phyloP scores from a whole-genome alignment of 352 stramenopile species.

The Phytophthora sp. region DNA sequence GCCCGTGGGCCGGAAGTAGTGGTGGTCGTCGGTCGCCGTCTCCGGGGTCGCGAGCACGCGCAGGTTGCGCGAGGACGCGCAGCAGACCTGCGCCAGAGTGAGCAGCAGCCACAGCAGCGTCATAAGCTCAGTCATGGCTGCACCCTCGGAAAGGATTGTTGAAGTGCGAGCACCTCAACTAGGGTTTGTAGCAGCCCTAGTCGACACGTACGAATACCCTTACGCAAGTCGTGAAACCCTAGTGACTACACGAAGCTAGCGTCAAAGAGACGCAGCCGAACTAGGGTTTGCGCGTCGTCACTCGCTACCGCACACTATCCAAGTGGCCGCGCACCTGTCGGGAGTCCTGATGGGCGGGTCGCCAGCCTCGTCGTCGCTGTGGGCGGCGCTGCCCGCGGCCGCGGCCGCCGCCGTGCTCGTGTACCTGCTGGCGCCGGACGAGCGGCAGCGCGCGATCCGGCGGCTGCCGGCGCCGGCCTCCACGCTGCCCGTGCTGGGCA shows the following conservation, averaged over 20 bases:
- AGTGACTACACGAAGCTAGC: background rate
- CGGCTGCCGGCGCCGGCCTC: slow-evolving; percentile 35
- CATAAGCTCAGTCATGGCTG: slow-evolving; percentile 1
- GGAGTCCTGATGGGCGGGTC: background rate
- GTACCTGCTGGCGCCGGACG: slow-evolving; percentile 29
- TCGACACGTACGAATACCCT: background rate
- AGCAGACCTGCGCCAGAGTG: background rate
- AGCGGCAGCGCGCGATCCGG: slow-evolving; percentile 30
- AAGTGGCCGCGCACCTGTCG: background rate
- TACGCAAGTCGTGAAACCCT: background rate
- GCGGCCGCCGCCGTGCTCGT: slow-evolving; percentile 27
- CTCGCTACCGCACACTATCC: background rate
- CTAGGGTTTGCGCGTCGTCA: background rate
- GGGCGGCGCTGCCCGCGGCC: slow-evolving; percentile 14
- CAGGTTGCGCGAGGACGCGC: background rate
- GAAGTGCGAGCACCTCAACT: background rate
- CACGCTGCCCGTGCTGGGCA: slow-evolving; percentile 50
- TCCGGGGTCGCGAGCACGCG: background rate
- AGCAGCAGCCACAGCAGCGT: background rate
- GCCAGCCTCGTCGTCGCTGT: slow-evolving; percentile 11
- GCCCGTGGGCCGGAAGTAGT: slow-evolving; percentile 49
- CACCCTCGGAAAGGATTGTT: background rate
- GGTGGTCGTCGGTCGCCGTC: slow-evolving; percentile 11
- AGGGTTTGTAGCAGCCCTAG: too few species aligned
- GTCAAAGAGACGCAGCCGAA: background rate